These are phyloP conservation scores for Saccharomyces hybrid DNA, from an alignment of 1,139 yeast species.

Conservation along the genomic window DNA sequence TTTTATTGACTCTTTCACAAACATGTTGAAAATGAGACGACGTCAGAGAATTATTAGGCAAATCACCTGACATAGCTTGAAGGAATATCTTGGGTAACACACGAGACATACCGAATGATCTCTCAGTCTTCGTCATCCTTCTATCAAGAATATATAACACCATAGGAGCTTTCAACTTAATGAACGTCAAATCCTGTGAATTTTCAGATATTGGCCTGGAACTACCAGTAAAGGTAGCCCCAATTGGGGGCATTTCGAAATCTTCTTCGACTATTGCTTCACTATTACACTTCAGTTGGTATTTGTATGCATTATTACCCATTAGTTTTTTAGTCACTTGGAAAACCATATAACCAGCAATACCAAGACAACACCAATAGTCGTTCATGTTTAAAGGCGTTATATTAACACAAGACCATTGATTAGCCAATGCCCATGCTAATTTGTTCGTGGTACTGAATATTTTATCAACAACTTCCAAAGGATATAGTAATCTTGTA, in stretches of 20 bases:
- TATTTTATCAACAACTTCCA: conserved; percentile 73
- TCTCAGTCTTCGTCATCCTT: conserved; percentile 92
- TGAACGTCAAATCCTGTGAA: conserved; percentile 46
- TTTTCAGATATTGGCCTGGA: conserved; percentile 49
- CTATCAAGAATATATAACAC: conserved; percentile 79
- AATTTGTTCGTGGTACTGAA: conserved; percentile 61
- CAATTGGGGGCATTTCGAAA: conserved; percentile 75
- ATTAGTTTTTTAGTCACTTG: conserved; percentile 61
- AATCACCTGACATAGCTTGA: conserved; percentile 93
- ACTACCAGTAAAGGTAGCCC: conserved; percentile 53
- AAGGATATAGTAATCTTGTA: conserved; percentile 62
- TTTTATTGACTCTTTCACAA: conserved; percentile 90
- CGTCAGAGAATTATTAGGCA: conserved; percentile 69
- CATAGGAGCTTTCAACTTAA: conserved; percentile 75
- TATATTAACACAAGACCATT: conserved; percentile 92
- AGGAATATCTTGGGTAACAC: conserved; percentile 85
- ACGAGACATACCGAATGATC: conserved; percentile 83
- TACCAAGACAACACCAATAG: conserved; percentile 87
- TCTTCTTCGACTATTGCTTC: conserved; percentile 67
- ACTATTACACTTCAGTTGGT: conserved; percentile 54
- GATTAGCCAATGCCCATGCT: conserved; percentile 67
- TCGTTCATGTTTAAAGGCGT: conserved; percentile 76
- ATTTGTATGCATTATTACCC: conserved; percentile 80
- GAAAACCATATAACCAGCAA: conserved; percentile 74
- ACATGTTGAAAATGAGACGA: conserved; percentile 82